These are phyloP conservation scores for Clarireedia hainanense DNA, from an alignment of 2,329 filamentous ascomycete species.

Conservation along the genomic window DNA sequence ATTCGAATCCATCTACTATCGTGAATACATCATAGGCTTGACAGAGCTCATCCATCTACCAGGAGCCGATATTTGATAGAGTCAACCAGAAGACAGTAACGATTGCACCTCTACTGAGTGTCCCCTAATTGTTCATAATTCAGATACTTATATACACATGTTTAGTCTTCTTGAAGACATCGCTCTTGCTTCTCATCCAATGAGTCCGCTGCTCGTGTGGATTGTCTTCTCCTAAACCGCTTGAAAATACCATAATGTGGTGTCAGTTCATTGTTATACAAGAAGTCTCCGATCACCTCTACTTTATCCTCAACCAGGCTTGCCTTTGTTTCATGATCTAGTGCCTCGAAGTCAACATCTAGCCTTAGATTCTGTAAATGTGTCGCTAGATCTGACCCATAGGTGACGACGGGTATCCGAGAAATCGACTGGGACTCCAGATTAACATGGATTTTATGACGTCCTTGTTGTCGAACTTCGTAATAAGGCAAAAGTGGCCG, in stretches of 20 bases:
- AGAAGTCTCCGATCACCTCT: not conserved
- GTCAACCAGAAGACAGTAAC: too few species aligned
- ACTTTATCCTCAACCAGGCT: not conserved
- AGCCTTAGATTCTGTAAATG: not conserved
- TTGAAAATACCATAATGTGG: not conserved
- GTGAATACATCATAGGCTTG: too few species aligned
- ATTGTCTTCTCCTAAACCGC: not conserved
- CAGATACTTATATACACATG: too few species aligned
- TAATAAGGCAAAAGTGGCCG: constrained; percentile 38
- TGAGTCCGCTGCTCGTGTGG: too few species aligned
- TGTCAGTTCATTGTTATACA: not conserved
- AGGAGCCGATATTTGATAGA: too few species aligned
- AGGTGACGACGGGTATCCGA: not conserved
- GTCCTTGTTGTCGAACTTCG: constrained; percentile 37
- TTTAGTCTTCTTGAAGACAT: too few species aligned
- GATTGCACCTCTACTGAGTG: too few species aligned
- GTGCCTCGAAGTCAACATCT: not conserved
- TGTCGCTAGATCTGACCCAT: not conserved
- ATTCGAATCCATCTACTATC: too few species aligned
- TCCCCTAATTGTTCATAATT: too few species aligned
- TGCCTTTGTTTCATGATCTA: not conserved
- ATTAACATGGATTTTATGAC: constrained; percentile 19
- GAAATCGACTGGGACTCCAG: not conserved
- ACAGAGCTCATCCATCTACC: too few species aligned
- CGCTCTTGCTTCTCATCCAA: too few species aligned